Percentiles rank a stretch among this genome's conserved stretches.
phyloP scores from a whole-genome alignment of 805 yeast genomes.

The Candida awuae region DNA sequence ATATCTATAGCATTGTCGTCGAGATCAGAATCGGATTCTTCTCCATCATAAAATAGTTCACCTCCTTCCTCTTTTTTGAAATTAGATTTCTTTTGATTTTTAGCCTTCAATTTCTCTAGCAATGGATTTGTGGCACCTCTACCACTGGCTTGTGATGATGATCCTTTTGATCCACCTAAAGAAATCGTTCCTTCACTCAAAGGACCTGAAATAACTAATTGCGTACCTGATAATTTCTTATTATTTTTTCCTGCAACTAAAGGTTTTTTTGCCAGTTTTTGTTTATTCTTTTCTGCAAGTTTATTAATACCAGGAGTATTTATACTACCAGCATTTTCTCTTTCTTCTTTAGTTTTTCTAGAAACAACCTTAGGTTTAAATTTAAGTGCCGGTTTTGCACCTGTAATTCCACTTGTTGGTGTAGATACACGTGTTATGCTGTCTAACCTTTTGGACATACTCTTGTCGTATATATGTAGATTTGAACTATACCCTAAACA shows the following conservation, averaged over 20 bases:
- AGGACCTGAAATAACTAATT: conserved; percentile 66
- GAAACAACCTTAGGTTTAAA: conserved; percentile 86
- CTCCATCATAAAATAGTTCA: conserved; percentile 23
- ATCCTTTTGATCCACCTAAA: conserved; percentile 23
- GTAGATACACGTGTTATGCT: conserved; percentile 29
- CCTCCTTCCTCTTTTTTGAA: conserved; percentile 13
- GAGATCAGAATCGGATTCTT: conserved; percentile 26
- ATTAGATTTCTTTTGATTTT: conserved; percentile 5
- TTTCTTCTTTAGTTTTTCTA: conserved; percentile 72
- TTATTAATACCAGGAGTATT: conserved; percentile 39
- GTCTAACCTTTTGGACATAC: conserved; percentile 30
- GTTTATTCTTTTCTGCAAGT: conserved; percentile 7
- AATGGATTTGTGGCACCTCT: conserved; percentile 33
- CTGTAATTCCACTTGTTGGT: conserved; percentile 5
- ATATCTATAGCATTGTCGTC: conserved; percentile 22
- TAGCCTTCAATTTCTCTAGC: conserved; percentile 15
- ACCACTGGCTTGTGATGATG: conserved; percentile 5
- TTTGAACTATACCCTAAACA: no score
- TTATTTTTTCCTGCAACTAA: conserved; percentile 22
- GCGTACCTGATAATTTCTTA: conserved; percentile 40
- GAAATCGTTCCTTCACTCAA: conserved; percentile 57
- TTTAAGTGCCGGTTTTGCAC: conserved; percentile 47
- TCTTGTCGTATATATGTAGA: no score
- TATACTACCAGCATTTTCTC: conserved; percentile 56
- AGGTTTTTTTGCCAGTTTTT: not conserved